Evolutionary conservation across 768 basidiomycete species (phyloP).

Genomic region (Lepiota brunneoincarnata): DNA sequence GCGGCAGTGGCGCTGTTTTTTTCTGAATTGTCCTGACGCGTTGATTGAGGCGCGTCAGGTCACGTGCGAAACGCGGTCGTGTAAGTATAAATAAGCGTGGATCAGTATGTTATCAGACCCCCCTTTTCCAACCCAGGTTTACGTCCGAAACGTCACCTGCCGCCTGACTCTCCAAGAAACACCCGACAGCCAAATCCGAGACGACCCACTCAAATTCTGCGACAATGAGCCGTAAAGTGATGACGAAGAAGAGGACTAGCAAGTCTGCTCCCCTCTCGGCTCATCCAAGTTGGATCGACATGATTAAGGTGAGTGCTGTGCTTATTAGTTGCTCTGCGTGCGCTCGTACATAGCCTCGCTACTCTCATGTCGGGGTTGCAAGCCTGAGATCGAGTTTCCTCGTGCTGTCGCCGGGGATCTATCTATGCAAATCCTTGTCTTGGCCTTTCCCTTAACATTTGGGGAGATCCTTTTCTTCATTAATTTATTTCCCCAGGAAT

Average conservation of each 20-base stretch:
- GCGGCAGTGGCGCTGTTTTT: neutral
- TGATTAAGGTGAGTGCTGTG: conserved; percentile 66
- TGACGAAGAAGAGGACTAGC: conserved; percentile 43
- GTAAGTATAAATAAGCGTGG: conserved; percentile 43
- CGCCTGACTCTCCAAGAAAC: conserved; percentile 7
- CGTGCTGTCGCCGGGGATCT: neutral
- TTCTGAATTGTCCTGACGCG: conserved; percentile 20
- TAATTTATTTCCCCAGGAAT: conserved; percentile 55
- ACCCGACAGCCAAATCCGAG: neutral
- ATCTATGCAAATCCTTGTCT: neutral
- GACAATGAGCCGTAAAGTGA: conserved; percentile 29
- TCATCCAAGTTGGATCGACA: conserved; percentile 67
- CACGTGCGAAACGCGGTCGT: conserved; percentile 45
- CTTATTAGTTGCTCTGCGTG: conserved; percentile 7
- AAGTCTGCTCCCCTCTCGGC: conserved; percentile 41
- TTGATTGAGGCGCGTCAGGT: conserved; percentile 34
- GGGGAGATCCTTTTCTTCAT: too few species aligned
- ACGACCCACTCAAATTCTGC: conserved; percentile 14
- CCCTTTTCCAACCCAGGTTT: conserved; percentile 32
- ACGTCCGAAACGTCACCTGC: conserved; percentile 13
- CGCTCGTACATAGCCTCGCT: neutral
- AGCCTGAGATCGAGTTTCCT: too few species aligned
- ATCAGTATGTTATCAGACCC: conserved; percentile 32
- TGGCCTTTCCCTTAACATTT: too few species aligned
- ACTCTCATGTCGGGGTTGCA: neutral